Evolutionary conservation across 2,329 filamentous ascomycete genomes (phyloP).

Genomic region (Fusarium sp.): DNA sequence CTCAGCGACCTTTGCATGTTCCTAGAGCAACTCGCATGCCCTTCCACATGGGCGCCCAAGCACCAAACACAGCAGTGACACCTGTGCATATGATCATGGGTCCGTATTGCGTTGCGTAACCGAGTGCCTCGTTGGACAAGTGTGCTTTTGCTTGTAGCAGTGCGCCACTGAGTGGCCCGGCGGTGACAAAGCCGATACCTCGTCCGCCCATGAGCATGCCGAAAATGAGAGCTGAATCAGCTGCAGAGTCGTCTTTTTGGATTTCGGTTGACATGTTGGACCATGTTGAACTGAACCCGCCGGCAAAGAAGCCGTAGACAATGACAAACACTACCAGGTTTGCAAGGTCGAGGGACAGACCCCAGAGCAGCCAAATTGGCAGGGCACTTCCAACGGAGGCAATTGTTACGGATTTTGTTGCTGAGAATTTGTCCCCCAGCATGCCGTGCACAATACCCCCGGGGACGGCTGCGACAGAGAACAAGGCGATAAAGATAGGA

Average conservation of each 20-base stretch:
- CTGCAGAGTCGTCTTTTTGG: slow-evolving; percentile 33
- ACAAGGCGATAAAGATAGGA: slow-evolving; percentile 63
- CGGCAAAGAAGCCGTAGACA: slow-evolving; percentile 70
- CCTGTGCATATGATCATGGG: slow-evolving; percentile 48
- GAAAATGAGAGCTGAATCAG: slow-evolving; percentile 44
- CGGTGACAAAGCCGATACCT: slow-evolving; percentile 42
- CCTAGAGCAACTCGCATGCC: not conserved
- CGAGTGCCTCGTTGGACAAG: slow-evolving; percentile 37
- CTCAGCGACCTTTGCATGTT: slow-evolving; percentile 58
- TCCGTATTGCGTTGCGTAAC: slow-evolving; percentile 46
- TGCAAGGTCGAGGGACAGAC: slow-evolving; percentile 58
- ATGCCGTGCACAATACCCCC: slow-evolving; percentile 65
- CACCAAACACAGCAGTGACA: slow-evolving; percentile 44
- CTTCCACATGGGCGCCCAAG: slow-evolving; percentile 51
- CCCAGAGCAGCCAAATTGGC: slow-evolving; percentile 69
- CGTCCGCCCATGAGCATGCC: slow-evolving; percentile 46
- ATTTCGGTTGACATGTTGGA: slow-evolving; percentile 59
- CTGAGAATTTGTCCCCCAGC: slow-evolving; percentile 61
- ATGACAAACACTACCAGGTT: slow-evolving; percentile 67
- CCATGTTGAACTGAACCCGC: slow-evolving; percentile 70
- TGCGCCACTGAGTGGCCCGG: slow-evolving; percentile 43
- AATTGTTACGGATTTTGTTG: slow-evolving; percentile 61
- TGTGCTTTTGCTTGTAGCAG: slow-evolving; percentile 36
- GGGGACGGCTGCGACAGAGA: slow-evolving; percentile 66
- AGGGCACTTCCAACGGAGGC: slow-evolving; percentile 65